Percentiles rank a stretch among this genome's conserved stretches.
Evolutionary conservation across 345 rosid genomes (phyloP).

Genomic region (Turritis glabra): DNA sequence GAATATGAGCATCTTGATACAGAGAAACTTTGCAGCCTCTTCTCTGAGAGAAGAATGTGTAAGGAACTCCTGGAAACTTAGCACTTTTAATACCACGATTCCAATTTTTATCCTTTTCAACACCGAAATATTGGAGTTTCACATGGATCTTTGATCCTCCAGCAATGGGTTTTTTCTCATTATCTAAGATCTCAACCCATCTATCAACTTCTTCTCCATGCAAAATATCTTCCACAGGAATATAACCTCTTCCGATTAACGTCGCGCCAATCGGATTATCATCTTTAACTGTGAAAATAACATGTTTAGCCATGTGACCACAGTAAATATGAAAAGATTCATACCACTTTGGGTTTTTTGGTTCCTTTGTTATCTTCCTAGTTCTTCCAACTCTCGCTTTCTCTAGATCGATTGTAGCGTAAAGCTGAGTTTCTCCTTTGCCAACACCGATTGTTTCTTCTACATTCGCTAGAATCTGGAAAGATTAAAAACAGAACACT

Average conservation of each 20-base stretch:
- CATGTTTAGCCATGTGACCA: constrained; percentile 80
- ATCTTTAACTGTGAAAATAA: constrained; percentile 87
- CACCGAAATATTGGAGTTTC: constrained; percentile 79
- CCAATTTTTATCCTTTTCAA: constrained; percentile 71
- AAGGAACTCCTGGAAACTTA: constrained; percentile 92
- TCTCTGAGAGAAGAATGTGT: constrained; percentile 86
- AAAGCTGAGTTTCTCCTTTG: constrained; percentile 69
- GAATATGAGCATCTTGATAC: constrained; percentile 96
- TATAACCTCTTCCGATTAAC: constrained; percentile 81
- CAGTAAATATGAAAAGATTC: constrained; percentile 96
- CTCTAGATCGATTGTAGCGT: constrained; percentile 86
- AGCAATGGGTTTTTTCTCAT: constrained; percentile 56
- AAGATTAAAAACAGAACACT: neutral
- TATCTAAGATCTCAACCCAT: constrained; percentile 82
- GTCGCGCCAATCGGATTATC: constrained; percentile 89
- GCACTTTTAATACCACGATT: constrained; percentile 62
- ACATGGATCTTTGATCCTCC: constrained; percentile 83
- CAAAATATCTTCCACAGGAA: constrained; percentile 73
- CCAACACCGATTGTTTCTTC: constrained; percentile 84
- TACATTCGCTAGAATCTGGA: constrained; percentile 69
- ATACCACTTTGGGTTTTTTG: constrained; percentile 67
- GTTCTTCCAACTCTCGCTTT: constrained; percentile 97
- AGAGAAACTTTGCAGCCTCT: constrained; percentile 83
- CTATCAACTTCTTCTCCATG: constrained; percentile 83
- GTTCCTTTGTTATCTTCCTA: constrained; percentile 60